Base-by-base conservation (phyloP, 352 stramenopile species). In the Globisporangium perplexum region DNA sequence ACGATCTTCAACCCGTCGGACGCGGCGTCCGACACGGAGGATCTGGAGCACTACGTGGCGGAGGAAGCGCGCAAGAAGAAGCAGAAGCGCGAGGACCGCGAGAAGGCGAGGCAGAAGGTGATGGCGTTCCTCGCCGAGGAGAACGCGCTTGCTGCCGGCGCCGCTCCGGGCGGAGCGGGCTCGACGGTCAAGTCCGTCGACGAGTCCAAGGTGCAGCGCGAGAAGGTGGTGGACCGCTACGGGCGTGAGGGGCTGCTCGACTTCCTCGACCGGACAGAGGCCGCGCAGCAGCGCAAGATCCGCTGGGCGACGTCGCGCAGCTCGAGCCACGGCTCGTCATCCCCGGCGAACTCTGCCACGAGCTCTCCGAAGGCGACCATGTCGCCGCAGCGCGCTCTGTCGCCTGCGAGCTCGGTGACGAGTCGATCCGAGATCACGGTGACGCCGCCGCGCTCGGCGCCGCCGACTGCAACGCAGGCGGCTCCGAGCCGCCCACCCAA, bases 1-100 rank as follows among this genome's bases (percentile, higher is more conserved):
- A 55, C 83, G 55, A 66, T 84, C 23, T 80, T 80, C 47, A 75
- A 86, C 50, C 72, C 77, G 0, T 60, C 62, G 0, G 77, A 88
- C 22, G 65, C 83, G 7, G 36, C 50, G 14, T 65, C 57, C 1
- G 60, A 66, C 24, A 69, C 69, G 7, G 50, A 63, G 8, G 47
- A 78, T 30, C 65, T 78, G 17, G 69, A 68, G 31, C 69, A 70
- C 45, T 53, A 78, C 26, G 69, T 81, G 26, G 68, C 63, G 0
- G 60, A 76, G 44, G 66, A 77, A 22, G 68, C 71, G 11, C 50
- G 68, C 35, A 63, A 60, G 42, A 81, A 81, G 66, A 72, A 72
- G 43, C 65, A 65, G 45, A 72, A 71, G 44, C 71, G 71, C 23
- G 69, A 73, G 7, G 59, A 79, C 30, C 74, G 76, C 42, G 71